Base-by-base conservation (phyloP, 140 eudicot genomes). In the Erigeron philadelphicus region DNA sequence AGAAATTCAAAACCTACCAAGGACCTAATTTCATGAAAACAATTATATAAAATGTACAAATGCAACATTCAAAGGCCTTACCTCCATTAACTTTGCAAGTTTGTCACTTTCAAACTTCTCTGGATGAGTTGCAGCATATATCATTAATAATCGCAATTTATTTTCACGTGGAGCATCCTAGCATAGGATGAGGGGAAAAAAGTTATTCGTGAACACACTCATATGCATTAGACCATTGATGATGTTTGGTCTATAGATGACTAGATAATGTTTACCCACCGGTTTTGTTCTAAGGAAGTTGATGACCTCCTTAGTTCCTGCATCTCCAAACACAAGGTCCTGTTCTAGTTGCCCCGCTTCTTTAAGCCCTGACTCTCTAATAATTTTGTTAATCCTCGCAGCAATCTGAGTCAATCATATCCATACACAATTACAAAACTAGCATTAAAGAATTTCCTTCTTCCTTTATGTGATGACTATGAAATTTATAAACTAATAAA, bases 291-390 rank as follows among this genome's bases (percentile, higher is more conserved):
- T 85, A 61, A 89, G 83, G 79, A 93, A 89, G 70, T 84, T 89
- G 68, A 81, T 89, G 70, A 89, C 78, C 31, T 93, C 98, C 68
- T 93, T 93, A 53, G 95, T 86, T 78, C 94, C 96, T 40, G 94
- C 98, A 87, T 93, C 98, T 63, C 98, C 98, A 74, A 93, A 93
- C 11, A 93, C 96, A 76, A 93, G 95, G 67, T 86, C 95, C 84
- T 93, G 98, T 81, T 93, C 96, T 55, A 93, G 80, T 68, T 93
- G 88, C 45, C 98, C 98, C 75, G 89, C 80, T 70, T 93, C 98
- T 85, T 76, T 89, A 17, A 93, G 90, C 35, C 90, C 94, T 6
- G 67, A 67, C 66, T 93, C 98, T 82, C 91, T 83, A 56, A 89
- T 86, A 61, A 84, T 78, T 71, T 60, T 87, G 83, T 89, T 93